phyloP scores from a whole-genome alignment of 23 red algal species.

The Agarophyton chilense region DNA sequence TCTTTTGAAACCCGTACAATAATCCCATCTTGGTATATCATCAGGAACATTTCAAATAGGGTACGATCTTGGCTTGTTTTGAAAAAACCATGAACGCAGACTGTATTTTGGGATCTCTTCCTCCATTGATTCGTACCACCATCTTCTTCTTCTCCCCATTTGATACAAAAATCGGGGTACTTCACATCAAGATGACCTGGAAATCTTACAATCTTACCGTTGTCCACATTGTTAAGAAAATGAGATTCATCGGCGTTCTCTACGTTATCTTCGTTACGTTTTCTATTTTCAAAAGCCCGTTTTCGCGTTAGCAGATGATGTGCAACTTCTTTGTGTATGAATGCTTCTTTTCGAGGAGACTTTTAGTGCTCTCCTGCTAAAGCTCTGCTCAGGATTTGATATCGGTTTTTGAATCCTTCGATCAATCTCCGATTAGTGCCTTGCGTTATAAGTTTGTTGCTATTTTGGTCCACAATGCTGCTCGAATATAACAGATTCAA shows the following conservation, averaged over 20 bases:
- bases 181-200: no score
- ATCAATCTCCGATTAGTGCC: no score
- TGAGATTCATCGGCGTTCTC: not conserved
- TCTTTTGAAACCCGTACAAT: not conserved
- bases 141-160: no score
- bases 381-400: not conserved
- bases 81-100: not conserved
- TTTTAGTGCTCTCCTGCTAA: not conserved
- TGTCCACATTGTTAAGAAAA: not conserved
- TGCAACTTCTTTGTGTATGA: constrained; percentile 12
- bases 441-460: no score
- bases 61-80: not conserved
- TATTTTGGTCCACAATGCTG: no score
- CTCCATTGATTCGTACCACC: constrained; percentile 1
- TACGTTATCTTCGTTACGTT: not conserved
- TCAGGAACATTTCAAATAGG: not conserved
- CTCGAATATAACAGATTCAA: no score
- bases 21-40: not conserved
- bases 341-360: no score
- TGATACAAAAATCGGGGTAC: no score
- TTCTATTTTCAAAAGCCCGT: not conserved
- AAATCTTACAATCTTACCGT: not conserved
- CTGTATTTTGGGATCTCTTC: not conserved
- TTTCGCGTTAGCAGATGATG: not conserved
- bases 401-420: no score